A percentile compares a stretch with the other conserved stretches of the same genome.
phyloP scores from a whole-genome alignment of 768 basidiomycete species.

The Cytidiella melzeri region DNA sequence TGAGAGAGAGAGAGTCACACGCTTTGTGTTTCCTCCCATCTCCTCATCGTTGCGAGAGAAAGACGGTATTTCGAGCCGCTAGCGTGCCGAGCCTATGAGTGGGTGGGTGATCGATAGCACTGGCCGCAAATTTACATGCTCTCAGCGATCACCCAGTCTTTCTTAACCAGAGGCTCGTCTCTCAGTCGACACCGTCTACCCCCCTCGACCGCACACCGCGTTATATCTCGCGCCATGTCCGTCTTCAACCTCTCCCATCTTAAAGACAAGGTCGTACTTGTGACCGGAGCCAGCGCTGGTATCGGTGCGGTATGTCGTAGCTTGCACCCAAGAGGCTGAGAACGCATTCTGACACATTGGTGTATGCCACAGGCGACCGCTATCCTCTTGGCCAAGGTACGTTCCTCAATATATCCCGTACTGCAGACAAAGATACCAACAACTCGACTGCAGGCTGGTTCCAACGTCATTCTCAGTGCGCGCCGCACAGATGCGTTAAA shows the following conservation, averaged over 20 bases:
- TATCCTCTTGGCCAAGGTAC: constrained; percentile 83
- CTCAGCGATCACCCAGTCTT: constrained; percentile 11
- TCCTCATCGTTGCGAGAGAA: constrained; percentile 1
- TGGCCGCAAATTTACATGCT: constrained; percentile 1
- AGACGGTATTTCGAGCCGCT: constrained; percentile 19
- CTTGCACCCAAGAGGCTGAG: neutral
- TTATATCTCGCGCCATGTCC: constrained; percentile 46
- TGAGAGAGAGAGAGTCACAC: constrained; percentile 6
- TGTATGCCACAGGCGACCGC: constrained; percentile 73
- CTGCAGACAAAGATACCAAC: neutral
- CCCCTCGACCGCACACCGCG: neutral
- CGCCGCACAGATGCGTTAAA: constrained; percentile 70
- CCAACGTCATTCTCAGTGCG: constrained; percentile 82
- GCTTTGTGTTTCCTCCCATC: neutral
- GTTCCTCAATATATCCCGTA: constrained; percentile 1
- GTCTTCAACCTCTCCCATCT: constrained; percentile 77
- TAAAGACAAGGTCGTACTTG: constrained; percentile 78
- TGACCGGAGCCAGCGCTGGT: constrained; percentile 87
- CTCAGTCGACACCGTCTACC: neutral
- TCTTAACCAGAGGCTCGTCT: constrained; percentile 1
- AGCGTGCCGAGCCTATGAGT: constrained; percentile 7
- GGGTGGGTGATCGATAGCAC: neutral
- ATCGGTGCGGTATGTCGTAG: constrained; percentile 70
- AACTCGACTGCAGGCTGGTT: constrained; percentile 72
- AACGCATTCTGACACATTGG: no score